Evolutionary conservation across 1,284 basidiomycete species (phyloP).

Genomic region (Rhodotorula mucilaginosa): DNA sequence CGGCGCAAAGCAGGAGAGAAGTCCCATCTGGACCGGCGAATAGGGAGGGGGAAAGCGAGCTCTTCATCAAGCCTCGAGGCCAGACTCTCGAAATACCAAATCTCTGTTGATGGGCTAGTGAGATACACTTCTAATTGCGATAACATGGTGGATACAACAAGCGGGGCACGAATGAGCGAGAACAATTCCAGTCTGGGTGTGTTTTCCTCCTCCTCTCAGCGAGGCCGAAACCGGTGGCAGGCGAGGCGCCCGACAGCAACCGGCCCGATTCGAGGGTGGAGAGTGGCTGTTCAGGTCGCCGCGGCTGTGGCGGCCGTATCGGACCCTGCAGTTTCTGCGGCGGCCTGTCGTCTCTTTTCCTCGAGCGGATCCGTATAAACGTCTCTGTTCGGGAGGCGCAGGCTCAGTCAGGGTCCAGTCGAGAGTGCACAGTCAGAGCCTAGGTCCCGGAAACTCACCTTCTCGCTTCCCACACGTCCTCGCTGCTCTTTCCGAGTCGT

Average conservation of each 20-base stretch:
- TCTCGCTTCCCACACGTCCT: constrained; percentile 89
- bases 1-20: constrained; percentile 1
- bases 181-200: too few species aligned
- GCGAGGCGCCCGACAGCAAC: too few species aligned
- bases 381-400: neutral
- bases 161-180: too few species aligned
- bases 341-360: constrained; percentile 2
- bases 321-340: neutral
- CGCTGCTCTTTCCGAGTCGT: constrained; percentile 71
- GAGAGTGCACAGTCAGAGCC: neutral
- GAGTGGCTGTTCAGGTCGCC: neutral
- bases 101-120: too few species aligned
- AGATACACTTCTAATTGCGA: too few species aligned
- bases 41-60: neutral
- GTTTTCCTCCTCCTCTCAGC: too few species aligned
- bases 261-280: too few species aligned
- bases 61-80: neutral
- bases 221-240: too few species aligned
- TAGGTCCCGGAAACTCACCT: constrained; percentile 56
- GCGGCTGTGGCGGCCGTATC: neutral
- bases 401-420: neutral
- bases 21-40: neutral
- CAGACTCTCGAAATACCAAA: too few species aligned
- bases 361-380: constrained; percentile 23
- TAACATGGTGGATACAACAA: too few species aligned